Percentiles rank a stretch among this genome's conserved stretches.
phyloP scores from a whole-genome alignment of 306 rosid species.

The Crotalaria pallida region DNA sequence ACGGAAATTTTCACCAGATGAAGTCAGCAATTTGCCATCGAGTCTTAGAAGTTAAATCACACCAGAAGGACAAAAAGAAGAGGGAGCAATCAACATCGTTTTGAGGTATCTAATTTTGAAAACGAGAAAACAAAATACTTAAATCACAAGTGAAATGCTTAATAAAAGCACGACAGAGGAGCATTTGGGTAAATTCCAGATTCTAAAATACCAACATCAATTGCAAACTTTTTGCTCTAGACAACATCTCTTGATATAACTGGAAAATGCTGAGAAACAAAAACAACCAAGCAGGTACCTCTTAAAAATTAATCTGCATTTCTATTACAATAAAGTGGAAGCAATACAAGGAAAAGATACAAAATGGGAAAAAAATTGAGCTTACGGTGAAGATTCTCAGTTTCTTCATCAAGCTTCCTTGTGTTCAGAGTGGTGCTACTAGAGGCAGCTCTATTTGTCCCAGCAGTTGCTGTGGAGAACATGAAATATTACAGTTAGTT shows the following conservation, averaged over 20 bases:
- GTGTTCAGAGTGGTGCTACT: conserved; percentile 69
- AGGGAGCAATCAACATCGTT: neutral
- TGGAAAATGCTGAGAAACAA: neutral
- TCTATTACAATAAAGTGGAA: neutral
- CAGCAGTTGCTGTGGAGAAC: conserved; percentile 51
- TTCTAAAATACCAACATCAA: neutral
- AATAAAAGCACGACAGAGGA: neutral
- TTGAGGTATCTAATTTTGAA: neutral
- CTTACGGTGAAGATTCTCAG: conserved; percentile 69
- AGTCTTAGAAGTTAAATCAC: neutral
- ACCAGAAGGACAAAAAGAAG: neutral
- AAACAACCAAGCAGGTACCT: neutral
- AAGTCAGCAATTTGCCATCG: neutral
- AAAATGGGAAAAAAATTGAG: neutral
- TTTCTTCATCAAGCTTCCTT: conserved; percentile 74
- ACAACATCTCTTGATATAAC: neutral
- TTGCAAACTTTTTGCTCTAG: neutral
- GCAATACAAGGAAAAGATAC: neutral
- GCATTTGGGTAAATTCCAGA: neutral
- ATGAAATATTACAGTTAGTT: neutral
- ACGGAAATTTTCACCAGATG: neutral
- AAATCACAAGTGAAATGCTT: neutral
- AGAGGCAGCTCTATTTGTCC: conserved; percentile 66
- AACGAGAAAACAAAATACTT: neutral
- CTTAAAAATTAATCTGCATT: neutral